Evolutionary conservation across 805 yeast species (phyloP), one percentile per base, ranked within the genome.

Genomic region (Zygoascus biomembranicola): DNA sequence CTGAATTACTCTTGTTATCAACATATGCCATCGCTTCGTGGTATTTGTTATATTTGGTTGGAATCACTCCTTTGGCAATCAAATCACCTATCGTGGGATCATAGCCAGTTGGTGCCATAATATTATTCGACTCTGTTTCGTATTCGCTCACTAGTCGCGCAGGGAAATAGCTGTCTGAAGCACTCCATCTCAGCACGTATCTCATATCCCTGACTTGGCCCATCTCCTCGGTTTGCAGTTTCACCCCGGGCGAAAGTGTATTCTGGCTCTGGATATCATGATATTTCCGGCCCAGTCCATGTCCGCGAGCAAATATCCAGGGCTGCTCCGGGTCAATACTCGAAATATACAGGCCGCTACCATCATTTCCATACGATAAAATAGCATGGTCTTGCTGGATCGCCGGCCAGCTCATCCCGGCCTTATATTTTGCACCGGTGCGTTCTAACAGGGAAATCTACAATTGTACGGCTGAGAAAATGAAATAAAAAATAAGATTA

Each of bases 321-420:
- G 57, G 57, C 11, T 59, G 50, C 8, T 60, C 55, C 8, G 57
- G 55, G 13, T 57, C 46, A 2, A 56, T 32, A 16, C 50, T 31
- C 2, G 66, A 58, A 2, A 57, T 54, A 52, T 56, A 61, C 2
- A 67, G 37, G 11, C 61, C 65, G 8, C 65, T 54, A 1, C 80
- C 80, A 41, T 64, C 68, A 8, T 73, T 71, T 1, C 81, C 81
- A 58, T 73, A 73, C 2, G 75, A 64, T 41, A 77, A n/a, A 35
- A 35, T n/a, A 35, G 39, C 5, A 35, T 35, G 39, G 39, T 35
- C 39, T n/a, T 35, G 39, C 39, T 35, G 39, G 13, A 35, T 35
- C 39, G 16, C 39, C 10, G 39, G 39, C 39, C 39, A 35, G 39
- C 16, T 11, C 39, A 35, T 35, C 28, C 28, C 28, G 28, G 6